phyloP scores from a whole-genome alignment of 108 stramenopile species.

The Pseudonitzschia multiseries region DNA sequence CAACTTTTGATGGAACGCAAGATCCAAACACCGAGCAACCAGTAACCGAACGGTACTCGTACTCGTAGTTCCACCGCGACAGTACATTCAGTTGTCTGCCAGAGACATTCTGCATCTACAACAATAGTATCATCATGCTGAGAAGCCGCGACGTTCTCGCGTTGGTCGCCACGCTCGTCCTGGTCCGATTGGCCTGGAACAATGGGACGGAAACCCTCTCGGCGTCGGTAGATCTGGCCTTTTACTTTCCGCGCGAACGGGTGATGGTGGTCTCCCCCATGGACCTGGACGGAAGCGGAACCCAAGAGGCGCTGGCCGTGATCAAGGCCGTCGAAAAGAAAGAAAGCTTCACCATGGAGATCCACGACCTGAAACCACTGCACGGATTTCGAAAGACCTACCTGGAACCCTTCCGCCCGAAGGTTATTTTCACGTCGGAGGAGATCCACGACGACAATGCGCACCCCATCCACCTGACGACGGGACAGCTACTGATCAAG shows the following conservation, averaged over 20 bases:
- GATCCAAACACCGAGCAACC: too few relatives aligned
- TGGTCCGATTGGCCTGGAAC: conserved; percentile 45
- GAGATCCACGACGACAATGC: conserved; percentile 17
- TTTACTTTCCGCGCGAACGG: conserved; percentile 53
- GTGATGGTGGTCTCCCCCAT: conserved; percentile 45
- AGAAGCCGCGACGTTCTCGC: conserved; percentile 55
- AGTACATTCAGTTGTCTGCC: too few relatives aligned
- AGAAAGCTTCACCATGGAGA: conserved; percentile 47
- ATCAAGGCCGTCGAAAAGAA: conserved; percentile 11
- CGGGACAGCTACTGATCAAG: conserved; percentile 49
- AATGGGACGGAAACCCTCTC: conserved; percentile 46
- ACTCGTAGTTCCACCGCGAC: too few relatives aligned
- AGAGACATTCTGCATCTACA: too few relatives aligned
- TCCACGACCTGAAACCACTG: conserved; percentile 72
- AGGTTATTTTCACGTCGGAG: conserved; percentile 48
- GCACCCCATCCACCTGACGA: conserved; percentile 38
- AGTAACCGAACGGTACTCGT: too few relatives aligned
- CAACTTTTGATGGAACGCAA: too few relatives aligned
- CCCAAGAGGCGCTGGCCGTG: conserved; percentile 69
- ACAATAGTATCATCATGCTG: conserved; percentile 39
- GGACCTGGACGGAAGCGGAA: conserved; percentile 85
- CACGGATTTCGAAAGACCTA: conserved; percentile 29
- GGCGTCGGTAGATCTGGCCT: conserved; percentile 60
- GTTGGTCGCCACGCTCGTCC: conserved; percentile 25
- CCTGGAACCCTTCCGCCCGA: conserved; percentile 66